Base-by-base conservation (phyloP, 2,329 filamentous ascomycete genomes). In the Botryotinia narcissicola region DNA sequence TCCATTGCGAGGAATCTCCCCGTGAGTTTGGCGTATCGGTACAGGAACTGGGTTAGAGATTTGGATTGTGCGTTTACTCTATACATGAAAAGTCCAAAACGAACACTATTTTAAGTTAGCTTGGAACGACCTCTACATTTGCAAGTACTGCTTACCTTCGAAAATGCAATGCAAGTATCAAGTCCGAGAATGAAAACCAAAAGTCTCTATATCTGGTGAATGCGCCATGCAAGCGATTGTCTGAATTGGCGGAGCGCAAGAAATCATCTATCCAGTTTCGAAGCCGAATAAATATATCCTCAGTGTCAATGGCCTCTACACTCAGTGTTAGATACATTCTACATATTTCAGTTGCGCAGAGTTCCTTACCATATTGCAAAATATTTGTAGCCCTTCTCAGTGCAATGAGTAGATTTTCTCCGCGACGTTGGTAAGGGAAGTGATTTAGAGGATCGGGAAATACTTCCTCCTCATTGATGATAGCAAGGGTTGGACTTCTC, bases 1-100 rank as follows among this genome's bases (percentile, higher is more conserved):
- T 91, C 89, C 74, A 89, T 80, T 22, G 82, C 79, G 70, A 90
- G 81, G 74, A 90, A 86, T 74, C 84, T 84, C 20, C 85, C 86
- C 1, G 87, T 82, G 62, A 91, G 79, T 73, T 81, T 83, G n/a
- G 87, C 84, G 74, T 80, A 82, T 71, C 79, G 76, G 32, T 40
- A 73, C n/a, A 82, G 76, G 71, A 82, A 76, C 1, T 80, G 78
- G 9, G 76, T 72, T 32, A 82, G 62, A 6, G 78, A 75, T 54
- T 72, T 73, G 10, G 78, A 77, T 51, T 76, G 76, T 3, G 75
- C 72, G 60, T 73, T 62, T 63, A 66, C 74, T 46, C 75, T 75
- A n/a, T 76, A 66, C 35, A 81, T 76, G 73, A 80, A 81, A 4
- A 75, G 62, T 35, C 81, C 79, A 75, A 80, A 81, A 72, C 79